Evolutionary conservation across 768 basidiomycete genomes (phyloP).

Genomic region (Brasilioporus rufonigricans): DNA sequence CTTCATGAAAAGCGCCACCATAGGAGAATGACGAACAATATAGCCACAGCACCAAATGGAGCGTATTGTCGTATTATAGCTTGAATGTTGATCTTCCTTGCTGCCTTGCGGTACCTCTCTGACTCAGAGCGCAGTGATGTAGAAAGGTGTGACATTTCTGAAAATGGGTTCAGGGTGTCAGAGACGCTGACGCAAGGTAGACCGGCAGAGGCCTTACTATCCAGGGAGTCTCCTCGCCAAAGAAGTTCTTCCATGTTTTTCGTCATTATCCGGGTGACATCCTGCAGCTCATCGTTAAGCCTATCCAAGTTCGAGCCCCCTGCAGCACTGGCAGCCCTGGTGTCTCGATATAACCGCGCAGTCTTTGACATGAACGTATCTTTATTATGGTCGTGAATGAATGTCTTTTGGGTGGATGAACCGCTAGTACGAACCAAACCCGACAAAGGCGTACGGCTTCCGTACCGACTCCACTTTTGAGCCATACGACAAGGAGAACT

Average conservation of each 20-base stretch:
- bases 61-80: conserved; percentile 96
- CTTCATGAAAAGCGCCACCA: conserved; percentile 75
- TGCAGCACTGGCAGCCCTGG: conserved; percentile 76
- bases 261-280: conserved; percentile 99
- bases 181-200: not conserved
- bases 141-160: conserved; percentile 97
- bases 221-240: conserved; percentile 97
- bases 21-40: conserved; percentile 75
- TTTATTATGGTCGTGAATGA: conserved; percentile 30
- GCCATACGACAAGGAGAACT: conserved; percentile 91
- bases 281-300: conserved; percentile 94
- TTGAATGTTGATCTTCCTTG: conserved; percentile 89
- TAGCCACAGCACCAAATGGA: conserved; percentile 77
- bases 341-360: conserved; percentile 91
- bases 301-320: conserved; percentile 69
- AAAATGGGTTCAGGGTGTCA: conserved; percentile 1
- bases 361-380: conserved; percentile 99
- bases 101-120: conserved; percentile 95
- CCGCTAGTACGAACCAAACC: conserved; percentile 74
- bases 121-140: conserved; percentile 94
- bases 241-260: conserved; percentile 99
- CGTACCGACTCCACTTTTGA: conserved; percentile 88
- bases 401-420: not conserved
- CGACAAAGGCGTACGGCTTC: conserved; percentile 98
- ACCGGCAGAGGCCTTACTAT: conserved; percentile 57